Conservation (phyloP, 176 grass and related monocot species). For the Cenchrus americanus region DNA sequence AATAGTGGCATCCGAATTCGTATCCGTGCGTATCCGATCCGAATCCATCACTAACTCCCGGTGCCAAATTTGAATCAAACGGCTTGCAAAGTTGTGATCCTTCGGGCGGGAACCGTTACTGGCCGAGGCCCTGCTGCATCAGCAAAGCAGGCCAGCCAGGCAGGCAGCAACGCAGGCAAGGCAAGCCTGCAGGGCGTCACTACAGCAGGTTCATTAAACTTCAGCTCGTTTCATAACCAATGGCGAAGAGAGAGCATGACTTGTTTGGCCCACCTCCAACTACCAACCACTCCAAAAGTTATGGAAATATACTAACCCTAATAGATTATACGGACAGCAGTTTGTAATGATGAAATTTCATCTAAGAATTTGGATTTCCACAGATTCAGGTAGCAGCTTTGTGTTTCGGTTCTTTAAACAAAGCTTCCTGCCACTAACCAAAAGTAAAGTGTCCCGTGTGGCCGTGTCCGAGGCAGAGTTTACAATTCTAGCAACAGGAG, state of each 20-base stretch:
- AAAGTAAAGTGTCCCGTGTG: not conserved
- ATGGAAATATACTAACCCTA: not conserved
- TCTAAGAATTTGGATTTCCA: not conserved
- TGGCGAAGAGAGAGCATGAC: not conserved
- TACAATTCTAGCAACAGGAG: not conserved
- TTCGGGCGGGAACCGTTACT: not conserved
- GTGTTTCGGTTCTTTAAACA: not conserved
- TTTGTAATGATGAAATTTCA: not conserved
- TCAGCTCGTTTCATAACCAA: not conserved
- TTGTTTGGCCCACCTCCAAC: conserved; percentile 28
- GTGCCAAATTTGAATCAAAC: not conserved
- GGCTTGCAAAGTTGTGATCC: not conserved
- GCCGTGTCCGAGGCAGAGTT: not conserved
- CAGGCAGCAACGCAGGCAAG: conserved; percentile 23
- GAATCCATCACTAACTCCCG: no score
- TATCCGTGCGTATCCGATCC: no score
- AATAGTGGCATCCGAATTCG: no score
- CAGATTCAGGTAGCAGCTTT: not conserved
- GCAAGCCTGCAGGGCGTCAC: conserved; percentile 35
- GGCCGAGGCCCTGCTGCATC: conserved; percentile 7
- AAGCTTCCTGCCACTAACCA: not conserved
- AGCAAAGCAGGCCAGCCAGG: not conserved
- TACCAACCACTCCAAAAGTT: not conserved
- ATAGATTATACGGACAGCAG: no score
- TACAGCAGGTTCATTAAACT: conserved; percentile 38